Evolutionary conservation across 2,329 filamentous ascomycete species (phyloP).

Genomic region (Drechslerella dactyloides): DNA sequence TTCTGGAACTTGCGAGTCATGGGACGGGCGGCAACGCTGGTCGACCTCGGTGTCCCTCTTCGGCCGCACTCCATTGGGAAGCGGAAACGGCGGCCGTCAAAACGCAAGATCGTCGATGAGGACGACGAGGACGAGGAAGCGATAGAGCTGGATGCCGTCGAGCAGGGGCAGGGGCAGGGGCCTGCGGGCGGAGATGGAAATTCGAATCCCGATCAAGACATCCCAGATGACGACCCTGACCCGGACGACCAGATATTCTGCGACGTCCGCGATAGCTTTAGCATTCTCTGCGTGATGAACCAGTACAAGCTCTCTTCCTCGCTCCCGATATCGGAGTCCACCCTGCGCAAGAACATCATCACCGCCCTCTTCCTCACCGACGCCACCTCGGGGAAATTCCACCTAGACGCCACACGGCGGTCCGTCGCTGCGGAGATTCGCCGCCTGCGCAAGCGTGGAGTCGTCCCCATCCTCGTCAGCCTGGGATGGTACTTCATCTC

Average conservation of each 20-base stretch:
- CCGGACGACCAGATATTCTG: slow-evolving; percentile 31
- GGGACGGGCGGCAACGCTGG: slow-evolving; percentile 55
- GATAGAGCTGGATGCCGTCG: slow-evolving; percentile 18
- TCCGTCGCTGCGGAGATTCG: slow-evolving; percentile 59
- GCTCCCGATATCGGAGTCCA: slow-evolving; percentile 34
- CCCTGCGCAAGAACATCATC: slow-evolving; percentile 50
- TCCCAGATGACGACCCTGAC: slow-evolving; percentile 12
- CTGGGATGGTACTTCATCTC: slow-evolving; percentile 60
- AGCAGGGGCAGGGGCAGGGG: slow-evolving; percentile 1
- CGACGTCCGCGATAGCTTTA: slow-evolving; percentile 58
- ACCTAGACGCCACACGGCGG: slow-evolving; percentile 56
- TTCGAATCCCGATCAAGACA: neutral
- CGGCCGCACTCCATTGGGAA: slow-evolving; percentile 13
- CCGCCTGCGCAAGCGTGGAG: slow-evolving; percentile 59
- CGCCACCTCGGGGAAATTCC: slow-evolving; percentile 18
- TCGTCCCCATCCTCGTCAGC: slow-evolving; percentile 58
- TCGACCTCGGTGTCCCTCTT: slow-evolving; percentile 54
- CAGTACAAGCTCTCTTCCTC: slow-evolving; percentile 57
- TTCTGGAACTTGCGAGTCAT: slow-evolving; percentile 57
- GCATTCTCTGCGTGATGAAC: slow-evolving; percentile 60
- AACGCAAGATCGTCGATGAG: slow-evolving; percentile 7
- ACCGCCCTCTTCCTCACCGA: slow-evolving; percentile 52
- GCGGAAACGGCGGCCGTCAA: slow-evolving; percentile 2
- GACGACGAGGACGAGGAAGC: slow-evolving; percentile 14
- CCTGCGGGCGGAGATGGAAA: neutral